Base-by-base conservation (phyloP, 495 filamentous ascomycete species). In the Viridothelium virens region DNA sequence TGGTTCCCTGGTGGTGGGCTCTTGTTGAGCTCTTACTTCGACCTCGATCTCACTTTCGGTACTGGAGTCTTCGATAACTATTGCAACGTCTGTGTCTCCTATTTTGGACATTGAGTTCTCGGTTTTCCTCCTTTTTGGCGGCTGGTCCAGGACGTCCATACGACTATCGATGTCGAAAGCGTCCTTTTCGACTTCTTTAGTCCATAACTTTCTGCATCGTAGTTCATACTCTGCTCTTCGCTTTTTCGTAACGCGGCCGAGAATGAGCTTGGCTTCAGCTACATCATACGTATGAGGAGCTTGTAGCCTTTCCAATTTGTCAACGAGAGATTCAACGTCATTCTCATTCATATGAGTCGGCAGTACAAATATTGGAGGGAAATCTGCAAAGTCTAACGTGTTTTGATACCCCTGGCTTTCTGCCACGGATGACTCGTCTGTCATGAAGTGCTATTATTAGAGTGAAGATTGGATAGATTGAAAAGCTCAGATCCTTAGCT, bases 221-320 rank as follows among this genome's bases (percentile, higher is more conserved):
- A 97, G 78, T 77, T 97, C 93, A 65, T 94, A 84, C 11, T 82
- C 80, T 1, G 89, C 91, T 10, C 93, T 84, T 69, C 84, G 83
- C 64, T 85, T 85, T 61, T 85, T 86, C 0, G 76, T 77, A 37
- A 96, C 80, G 63, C 85, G 89, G 0, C 87, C 91, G 31, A 98
- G 77, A 3, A 97, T 74, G 1, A 97, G 66, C 10, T 80, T 80
- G 6, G 92, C 91, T 72, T 96, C 89, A 2, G 79, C 77, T 62
- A 87, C 78, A 71, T 92, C 85, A 63, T 87, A 87, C 0, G 91
- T 95, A 53, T 96, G 73, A 0, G 74, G 77, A 2, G 84, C 87
- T 31, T 78, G 78, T 61, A 72, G 68, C 0, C 78, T 74, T 2
- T 79, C 77, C 16, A 96, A 82, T 25, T 83, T 78, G 11, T 86